Conservation (phyloP, 345 rosid species). For the Arabis hirsuta region DNA sequence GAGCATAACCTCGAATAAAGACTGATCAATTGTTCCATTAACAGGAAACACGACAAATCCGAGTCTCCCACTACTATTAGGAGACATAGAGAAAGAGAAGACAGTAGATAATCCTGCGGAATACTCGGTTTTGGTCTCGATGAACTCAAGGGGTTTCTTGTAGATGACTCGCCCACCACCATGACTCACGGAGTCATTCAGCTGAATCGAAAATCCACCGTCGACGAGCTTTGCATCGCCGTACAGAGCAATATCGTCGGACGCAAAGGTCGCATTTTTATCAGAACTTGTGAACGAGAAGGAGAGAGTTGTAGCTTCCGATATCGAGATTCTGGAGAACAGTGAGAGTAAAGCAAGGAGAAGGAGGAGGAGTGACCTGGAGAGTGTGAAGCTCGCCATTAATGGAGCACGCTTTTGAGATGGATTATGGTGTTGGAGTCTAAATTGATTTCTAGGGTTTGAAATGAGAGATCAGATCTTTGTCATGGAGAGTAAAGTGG, state of each 20-base stretch:
- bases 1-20: slow-evolving; percentile 55
- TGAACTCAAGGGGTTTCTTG: slow-evolving; percentile 69
- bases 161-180: slow-evolving; percentile 64
- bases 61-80: slow-evolving; percentile 57
- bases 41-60: slow-evolving; percentile 70
- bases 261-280: slow-evolving; percentile 58
- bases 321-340: slow-evolving; percentile 46
- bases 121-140: slow-evolving; percentile 53
- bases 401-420: slow-evolving; percentile 38
- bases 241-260: slow-evolving; percentile 54
- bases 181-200: slow-evolving; percentile 52
- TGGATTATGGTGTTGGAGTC: slow-evolving; percentile 60
- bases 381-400: slow-evolving; percentile 55
- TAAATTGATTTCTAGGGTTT: slow-evolving; percentile 54
- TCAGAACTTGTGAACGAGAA: slow-evolving; percentile 57
- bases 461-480: slow-evolving; percentile 32
- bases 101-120: slow-evolving; percentile 61
- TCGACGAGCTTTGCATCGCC: slow-evolving; percentile 65
- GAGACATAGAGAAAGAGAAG: slow-evolving; percentile 66
- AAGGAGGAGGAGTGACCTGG: slow-evolving; percentile 42
- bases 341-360: slow-evolving; percentile 42
- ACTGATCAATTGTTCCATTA: slow-evolving; percentile 34
- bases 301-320: slow-evolving; percentile 46
- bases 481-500: slow-evolving; percentile 30
- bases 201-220: slow-evolving; percentile 62